Conservation (phyloP, 768 basidiomycete species). For the Clitopilus passeckerianus region DNA sequence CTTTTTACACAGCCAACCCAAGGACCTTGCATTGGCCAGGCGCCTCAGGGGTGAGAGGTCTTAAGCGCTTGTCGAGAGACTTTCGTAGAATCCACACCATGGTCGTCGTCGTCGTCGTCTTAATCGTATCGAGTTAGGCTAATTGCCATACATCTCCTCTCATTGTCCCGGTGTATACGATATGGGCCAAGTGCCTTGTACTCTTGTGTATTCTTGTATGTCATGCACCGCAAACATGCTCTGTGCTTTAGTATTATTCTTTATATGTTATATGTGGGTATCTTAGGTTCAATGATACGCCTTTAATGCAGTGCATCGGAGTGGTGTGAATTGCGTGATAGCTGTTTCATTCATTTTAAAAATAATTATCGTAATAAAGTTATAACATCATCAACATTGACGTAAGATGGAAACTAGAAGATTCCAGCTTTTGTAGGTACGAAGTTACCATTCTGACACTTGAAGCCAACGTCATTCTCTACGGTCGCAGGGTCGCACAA, state of each 20-base stretch:
- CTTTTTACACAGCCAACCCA: constrained; percentile 58
- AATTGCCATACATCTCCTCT: neutral
- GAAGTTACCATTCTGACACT: constrained; percentile 43
- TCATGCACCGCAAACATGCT: constrained; percentile 4
- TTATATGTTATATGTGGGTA: neutral
- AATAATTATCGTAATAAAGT: neutral
- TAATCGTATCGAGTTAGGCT: neutral
- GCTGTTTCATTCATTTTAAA: neutral
- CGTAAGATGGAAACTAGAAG: constrained; percentile 2
- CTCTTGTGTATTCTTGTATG: constrained; percentile 1
- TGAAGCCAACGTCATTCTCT: constrained; percentile 42
- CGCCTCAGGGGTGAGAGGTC: constrained; percentile 85
- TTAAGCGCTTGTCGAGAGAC: constrained; percentile 28
- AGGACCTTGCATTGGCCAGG: constrained; percentile 83
- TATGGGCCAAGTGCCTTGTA: constrained; percentile 3
- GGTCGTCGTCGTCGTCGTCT: neutral
- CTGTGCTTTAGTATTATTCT: neutral
- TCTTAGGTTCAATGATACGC: neutral
- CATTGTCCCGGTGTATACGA: neutral
- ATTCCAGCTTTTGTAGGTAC: constrained; percentile 29
- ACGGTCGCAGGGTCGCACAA: constrained; percentile 54
- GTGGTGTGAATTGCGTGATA: neutral
- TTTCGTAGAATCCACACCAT: neutral
- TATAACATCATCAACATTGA: neutral
- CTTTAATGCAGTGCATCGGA: neutral